Conservation (phyloP, 2,329 filamentous ascomycete species). For the Aureobasidium sp. region DNA sequence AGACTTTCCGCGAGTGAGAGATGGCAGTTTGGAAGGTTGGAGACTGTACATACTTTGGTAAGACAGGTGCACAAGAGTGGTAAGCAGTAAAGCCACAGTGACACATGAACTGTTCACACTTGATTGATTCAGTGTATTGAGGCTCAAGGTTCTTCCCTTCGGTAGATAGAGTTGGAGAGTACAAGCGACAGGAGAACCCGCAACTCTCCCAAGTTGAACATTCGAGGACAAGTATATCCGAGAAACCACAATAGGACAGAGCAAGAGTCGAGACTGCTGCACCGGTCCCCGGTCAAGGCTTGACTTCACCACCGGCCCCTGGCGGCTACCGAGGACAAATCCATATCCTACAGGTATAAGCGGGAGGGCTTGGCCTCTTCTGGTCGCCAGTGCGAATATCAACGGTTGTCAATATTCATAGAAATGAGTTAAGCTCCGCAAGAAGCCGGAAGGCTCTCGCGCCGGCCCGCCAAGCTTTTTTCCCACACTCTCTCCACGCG, state of each 20-base stretch:
- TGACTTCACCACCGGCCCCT: background rate
- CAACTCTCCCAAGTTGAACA: background rate
- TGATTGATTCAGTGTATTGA: background rate
- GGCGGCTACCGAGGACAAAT: background rate
- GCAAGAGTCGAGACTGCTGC: background rate
- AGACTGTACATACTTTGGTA: background rate
- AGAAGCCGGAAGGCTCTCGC: background rate
- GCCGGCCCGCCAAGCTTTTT: background rate
- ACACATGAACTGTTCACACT: background rate
- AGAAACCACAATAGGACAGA: background rate
- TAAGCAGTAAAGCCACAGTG: background rate
- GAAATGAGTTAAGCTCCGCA: background rate
- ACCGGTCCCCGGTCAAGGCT: background rate
- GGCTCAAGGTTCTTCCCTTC: background rate
- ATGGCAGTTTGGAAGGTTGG: background rate
- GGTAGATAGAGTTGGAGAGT: background rate
- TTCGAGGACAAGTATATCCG: background rate
- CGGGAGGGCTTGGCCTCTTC: background rate
- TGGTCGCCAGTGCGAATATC: background rate
- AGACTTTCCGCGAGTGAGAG: too few relatives aligned
- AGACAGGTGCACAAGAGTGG: background rate
- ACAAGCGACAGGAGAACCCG: background rate
- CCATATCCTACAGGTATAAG: background rate
- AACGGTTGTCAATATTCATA: conserved; percentile 1
- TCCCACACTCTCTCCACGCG: background rate